Percentiles rank a stretch among this genome's conserved stretches.
phyloP scores from a whole-genome alignment of 768 basidiomycete genomes.

The Leccinum obscurum region DNA sequence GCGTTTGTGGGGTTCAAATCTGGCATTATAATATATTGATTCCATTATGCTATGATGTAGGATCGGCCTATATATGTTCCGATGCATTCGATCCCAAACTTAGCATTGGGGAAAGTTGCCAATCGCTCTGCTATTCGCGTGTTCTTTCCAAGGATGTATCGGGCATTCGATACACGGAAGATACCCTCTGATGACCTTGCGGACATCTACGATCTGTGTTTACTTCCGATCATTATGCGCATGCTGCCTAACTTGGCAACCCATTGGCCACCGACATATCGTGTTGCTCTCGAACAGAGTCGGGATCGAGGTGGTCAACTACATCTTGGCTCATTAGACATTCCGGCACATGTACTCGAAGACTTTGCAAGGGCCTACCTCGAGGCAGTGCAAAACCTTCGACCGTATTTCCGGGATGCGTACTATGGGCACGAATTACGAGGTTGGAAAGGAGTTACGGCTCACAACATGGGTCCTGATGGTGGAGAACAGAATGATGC shows the following conservation, averaged over 20 bases:
- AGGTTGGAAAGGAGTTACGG: constrained; percentile 9
- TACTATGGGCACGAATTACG: constrained; percentile 15
- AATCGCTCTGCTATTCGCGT: not conserved
- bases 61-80: not conserved
- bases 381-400: not conserved
- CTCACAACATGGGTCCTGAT: not conserved
- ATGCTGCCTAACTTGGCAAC: not conserved
- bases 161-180: not conserved
- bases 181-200: not conserved
- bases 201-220: not conserved
- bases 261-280: constrained; percentile 1
- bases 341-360: not conserved
- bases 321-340: not conserved
- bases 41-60: not conserved
- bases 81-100: constrained; percentile 5
- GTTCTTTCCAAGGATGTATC: constrained; percentile 6
- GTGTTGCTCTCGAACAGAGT: not conserved
- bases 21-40: not conserved
- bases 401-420: constrained; percentile 2
- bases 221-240: not conserved
- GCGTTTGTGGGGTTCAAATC: not conserved
- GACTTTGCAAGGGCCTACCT: not conserved
- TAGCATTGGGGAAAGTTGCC: not conserved
- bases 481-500: no score
- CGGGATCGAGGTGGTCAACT: not conserved